Conservation (phyloP, 2,329 filamentous ascomycete species). For the Hymenoscyphus scutula region DNA sequence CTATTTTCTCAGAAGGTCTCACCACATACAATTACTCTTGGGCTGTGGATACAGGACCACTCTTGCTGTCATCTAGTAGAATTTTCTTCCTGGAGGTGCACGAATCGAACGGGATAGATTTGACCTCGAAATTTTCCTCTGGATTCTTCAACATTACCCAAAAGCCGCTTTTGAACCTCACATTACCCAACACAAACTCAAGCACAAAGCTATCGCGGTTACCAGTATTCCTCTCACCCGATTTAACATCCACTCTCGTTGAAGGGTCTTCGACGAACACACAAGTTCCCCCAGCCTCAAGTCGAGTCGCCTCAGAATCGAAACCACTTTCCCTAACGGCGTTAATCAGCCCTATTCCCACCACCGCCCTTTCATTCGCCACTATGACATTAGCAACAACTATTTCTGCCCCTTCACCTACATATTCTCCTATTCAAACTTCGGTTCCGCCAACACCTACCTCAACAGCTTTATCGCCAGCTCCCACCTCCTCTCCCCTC, state of each 20-base stretch:
- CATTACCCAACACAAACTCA: not conserved
- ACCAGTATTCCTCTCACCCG: too few relatives aligned
- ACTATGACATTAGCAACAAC: constrained; percentile 1
- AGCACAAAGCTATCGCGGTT: not conserved
- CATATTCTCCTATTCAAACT: not conserved
- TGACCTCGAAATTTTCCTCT: too few relatives aligned
- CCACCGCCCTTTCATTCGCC: not conserved
- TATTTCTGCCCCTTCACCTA: not conserved
- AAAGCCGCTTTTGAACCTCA: too few relatives aligned
- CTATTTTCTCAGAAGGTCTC: not conserved
- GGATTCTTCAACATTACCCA: too few relatives aligned
- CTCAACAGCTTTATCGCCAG: not conserved
- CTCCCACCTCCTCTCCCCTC: not conserved
- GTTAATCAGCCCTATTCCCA: not conserved
- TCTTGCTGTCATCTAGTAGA: not conserved
- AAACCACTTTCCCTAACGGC: too few relatives aligned
- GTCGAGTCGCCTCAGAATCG: too few relatives aligned
- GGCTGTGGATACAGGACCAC: not conserved
- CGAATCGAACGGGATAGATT: not conserved
- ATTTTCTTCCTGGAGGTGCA: constrained; percentile 6
- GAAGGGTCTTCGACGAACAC: too few relatives aligned
- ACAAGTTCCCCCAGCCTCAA: too few relatives aligned
- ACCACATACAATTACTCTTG: not conserved
- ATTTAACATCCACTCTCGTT: too few relatives aligned
- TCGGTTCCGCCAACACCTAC: not conserved